Conservation (phyloP, 2,329 filamentous ascomycete genomes). For the Nigrospora osmanthi region DNA sequence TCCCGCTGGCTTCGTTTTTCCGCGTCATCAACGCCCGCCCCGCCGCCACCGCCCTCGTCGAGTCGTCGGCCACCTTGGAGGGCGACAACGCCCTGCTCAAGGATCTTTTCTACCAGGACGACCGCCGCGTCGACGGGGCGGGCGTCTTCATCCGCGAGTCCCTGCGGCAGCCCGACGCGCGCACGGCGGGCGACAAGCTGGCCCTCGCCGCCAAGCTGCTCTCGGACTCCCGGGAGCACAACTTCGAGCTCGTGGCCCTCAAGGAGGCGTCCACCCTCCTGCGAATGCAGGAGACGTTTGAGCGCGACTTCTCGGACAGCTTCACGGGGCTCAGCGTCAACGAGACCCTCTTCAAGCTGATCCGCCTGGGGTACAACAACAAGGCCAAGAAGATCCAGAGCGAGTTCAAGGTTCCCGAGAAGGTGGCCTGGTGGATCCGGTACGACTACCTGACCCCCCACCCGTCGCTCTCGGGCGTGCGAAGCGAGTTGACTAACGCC, state of each 20-base stretch:
- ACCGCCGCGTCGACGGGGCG: constrained; percentile 79
- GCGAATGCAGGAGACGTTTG: constrained; percentile 78
- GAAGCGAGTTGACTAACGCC: too few relatives aligned
- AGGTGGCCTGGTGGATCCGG: constrained; percentile 79
- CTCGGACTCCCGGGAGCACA: constrained; percentile 71
- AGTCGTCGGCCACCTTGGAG: constrained; percentile 65
- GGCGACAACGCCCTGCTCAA: constrained; percentile 77
- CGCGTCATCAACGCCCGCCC: constrained; percentile 80
- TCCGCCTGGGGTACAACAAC: constrained; percentile 73
- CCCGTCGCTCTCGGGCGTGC: too few relatives aligned
- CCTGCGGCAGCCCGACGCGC: constrained; percentile 61
- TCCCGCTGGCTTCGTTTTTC: constrained; percentile 88
- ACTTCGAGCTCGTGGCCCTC: constrained; percentile 65
- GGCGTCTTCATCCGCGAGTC: constrained; percentile 83
- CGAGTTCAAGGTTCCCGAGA: constrained; percentile 91
- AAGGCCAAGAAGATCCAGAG: constrained; percentile 80
- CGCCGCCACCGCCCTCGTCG: constrained; percentile 80
- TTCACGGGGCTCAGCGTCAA: constrained; percentile 84
- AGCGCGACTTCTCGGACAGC: constrained; percentile 69
- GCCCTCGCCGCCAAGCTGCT: constrained; percentile 79
- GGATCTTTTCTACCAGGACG: constrained; percentile 95
- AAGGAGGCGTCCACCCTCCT: constrained; percentile 75
- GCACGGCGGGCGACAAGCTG: constrained; percentile 74
- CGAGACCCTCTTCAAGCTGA: constrained; percentile 84
- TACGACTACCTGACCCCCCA: constrained; percentile 27